Evolutionary conservation across 163 green algal species (phyloP).

Genomic region (Volvox carteri): DNA sequence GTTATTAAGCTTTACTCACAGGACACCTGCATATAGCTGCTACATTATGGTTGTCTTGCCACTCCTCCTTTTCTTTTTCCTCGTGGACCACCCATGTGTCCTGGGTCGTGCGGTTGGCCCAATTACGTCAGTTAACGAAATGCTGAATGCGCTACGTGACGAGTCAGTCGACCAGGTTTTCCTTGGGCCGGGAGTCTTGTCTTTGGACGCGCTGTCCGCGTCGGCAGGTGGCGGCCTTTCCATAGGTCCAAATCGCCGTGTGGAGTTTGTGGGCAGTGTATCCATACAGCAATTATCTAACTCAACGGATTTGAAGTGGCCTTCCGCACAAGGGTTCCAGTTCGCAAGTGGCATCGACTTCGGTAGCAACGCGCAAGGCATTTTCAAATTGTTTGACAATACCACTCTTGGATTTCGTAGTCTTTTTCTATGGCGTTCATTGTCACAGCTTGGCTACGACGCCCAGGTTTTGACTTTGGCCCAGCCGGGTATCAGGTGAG

Average conservation of each 20-base stretch:
- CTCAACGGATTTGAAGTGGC: neutral
- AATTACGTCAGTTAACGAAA: neutral
- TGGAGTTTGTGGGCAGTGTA: constrained; percentile 27
- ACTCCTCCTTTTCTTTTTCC: neutral
- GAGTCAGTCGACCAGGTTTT: neutral
- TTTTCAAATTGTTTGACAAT: neutral
- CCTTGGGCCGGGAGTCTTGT: neutral
- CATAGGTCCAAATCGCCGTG: constrained; percentile 6
- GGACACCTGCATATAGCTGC: no score
- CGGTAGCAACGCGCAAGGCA: neutral
- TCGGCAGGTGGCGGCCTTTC: neutral
- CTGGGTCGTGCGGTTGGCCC: neutral
- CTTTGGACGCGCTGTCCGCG: neutral
- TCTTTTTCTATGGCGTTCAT: neutral
- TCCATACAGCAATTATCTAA: neutral
- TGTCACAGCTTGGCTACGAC: constrained; percentile 27
- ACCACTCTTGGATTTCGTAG: constrained; percentile 1
- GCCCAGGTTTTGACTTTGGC: neutral
- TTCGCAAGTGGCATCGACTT: constrained; percentile 32
- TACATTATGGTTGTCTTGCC: neutral
- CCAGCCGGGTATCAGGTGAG: constrained; percentile 16
- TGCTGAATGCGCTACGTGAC: constrained; percentile 1
- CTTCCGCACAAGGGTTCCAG: neutral
- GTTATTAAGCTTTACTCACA: neutral
- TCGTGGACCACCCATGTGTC: neutral